Conservation (phyloP, 1,139 yeast species). For the Magnusiomyces fungicola region DNA sequence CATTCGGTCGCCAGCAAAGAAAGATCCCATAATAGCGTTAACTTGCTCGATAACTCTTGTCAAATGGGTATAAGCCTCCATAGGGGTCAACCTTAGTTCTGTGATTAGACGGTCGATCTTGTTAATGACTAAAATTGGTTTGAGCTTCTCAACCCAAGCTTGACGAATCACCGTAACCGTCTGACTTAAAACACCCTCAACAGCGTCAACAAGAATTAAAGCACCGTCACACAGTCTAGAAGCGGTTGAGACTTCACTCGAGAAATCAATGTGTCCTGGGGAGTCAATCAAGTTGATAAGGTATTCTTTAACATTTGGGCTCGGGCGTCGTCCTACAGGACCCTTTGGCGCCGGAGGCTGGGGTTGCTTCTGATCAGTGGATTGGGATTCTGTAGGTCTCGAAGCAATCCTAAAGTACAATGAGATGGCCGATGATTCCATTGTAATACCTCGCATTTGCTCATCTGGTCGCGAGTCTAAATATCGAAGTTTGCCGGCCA, state of each 20-base stretch:
- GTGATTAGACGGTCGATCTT: slow-evolving; percentile 81
- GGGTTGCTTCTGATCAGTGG: not conserved
- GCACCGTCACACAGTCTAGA: slow-evolving; percentile 97
- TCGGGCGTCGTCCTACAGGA: not conserved
- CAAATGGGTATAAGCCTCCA: slow-evolving; percentile 80
- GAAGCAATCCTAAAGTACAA: slow-evolving; percentile 51
- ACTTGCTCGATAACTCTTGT: slow-evolving; percentile 81
- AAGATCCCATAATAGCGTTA: slow-evolving; percentile 89
- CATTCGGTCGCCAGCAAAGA: slow-evolving; percentile 90
- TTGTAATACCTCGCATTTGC: slow-evolving; percentile 91
- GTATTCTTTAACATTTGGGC: slow-evolving; percentile 56
- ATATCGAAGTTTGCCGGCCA: slow-evolving; percentile 93
- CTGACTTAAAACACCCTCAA: slow-evolving; percentile 97
- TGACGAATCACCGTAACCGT: slow-evolving; percentile 92
- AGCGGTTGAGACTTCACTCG: slow-evolving; percentile 93
- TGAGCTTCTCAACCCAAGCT: slow-evolving; percentile 89
- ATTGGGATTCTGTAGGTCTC: slow-evolving; percentile 15
- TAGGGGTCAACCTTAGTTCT: slow-evolving; percentile 75
- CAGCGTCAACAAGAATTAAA: slow-evolving; percentile 77
- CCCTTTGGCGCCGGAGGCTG: slow-evolving; percentile 12
- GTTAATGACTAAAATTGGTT: slow-evolving; percentile 85
- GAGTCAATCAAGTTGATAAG: slow-evolving; percentile 90
- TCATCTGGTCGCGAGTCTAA: slow-evolving; percentile 94
- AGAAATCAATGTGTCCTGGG: slow-evolving; percentile 97
- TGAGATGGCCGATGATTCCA: slow-evolving; percentile 94